Evolutionary conservation across 2,329 filamentous ascomycete species (phyloP), one percentile per base, ranked within the genome.

Genomic region (Hypoxylon sp.): DNA sequence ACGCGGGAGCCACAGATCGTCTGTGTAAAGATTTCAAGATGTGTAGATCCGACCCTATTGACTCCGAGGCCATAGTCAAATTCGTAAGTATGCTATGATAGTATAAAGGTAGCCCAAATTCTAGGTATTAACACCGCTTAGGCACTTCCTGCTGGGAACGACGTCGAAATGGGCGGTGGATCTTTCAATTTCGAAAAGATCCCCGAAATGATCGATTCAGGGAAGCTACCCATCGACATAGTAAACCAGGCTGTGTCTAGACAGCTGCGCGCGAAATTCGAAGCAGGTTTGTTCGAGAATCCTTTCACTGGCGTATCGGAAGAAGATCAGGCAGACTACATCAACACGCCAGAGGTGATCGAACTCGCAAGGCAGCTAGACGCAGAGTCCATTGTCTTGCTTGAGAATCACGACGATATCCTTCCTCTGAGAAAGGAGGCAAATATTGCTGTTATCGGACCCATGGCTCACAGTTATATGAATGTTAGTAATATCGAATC

Each of bases 121-220:
- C n/a, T 9, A 13, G n/a, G 3, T 36, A 4, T 38, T 14, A 56
- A 34, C 36, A n/a, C 10, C 2, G 0, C 14, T 13, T 63, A 86
- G 79, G 82, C 88, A 7, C 83, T 93, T 3, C 87, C 88, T 0
- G 89, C 90, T 3, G 91, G 91, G 2, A 91, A 89, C 53, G 91
- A 93, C 72, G 85, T 91, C 11, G 91, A 93, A 74, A 93, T 93
- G 91, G 91, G 91, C 11, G 91, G 91, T 41, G 91, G 91, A 19
- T 90, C 88, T 19, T 93, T 87, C 81, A 93, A 89, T 75, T 91
- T 89, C 74, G 83, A 88, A 69, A 86, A 83, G 36, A 92, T 93
- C 56, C 89, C 90, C 5, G 82, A 86, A 28, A 83, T 93, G 52
- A 83, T 93, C 14, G 79, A 87, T 59, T 82, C 85, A 1, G 89